Evolutionary conservation across 352 stramenopile genomes (phyloP), one percentile per base, ranked within the genome.

Genomic region (Globisporangium irregulare): DNA sequence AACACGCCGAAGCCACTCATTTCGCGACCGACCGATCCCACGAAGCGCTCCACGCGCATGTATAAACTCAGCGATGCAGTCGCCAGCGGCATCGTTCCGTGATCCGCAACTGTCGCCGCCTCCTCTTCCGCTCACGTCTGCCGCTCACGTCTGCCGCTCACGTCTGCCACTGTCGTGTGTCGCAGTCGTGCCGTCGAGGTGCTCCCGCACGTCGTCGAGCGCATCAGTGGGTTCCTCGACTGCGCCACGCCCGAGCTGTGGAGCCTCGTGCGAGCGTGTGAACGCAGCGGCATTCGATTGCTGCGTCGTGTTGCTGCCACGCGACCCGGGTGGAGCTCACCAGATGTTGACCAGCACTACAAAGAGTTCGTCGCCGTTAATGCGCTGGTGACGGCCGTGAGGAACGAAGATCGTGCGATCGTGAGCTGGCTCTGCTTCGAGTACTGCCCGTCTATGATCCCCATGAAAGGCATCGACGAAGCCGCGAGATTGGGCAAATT

Each of bases 161-260:
- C 43, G 43, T 51, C 43, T 29, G 57, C 57, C n/a, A 34, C 22
- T 20, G 57, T 62, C 32, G 57, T 50, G 34, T 50, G 36, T 29
- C 57, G 57, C 15, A 62, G 29, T 15, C 29, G 14, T 14, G 15
- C 20, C 0, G 10, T 66, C 15, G 27, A n/a, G 24, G 60, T 48
- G 48, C 46, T 59, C 18, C 15, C 25, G 10, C 46, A 59, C 10
- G 48, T 59, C 48, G 60, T 59, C 9, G 15, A 50, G 12, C 18
- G 7, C 14, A 43, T 66, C 27, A 66, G 60, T 29, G 46, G 12
- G 18, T 66, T 48, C 48, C 3, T 66, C 15, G 60, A 66, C 29
- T 24, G 34, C 12, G 43, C 27, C 6, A 36, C 22, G 4, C 60
- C 60, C 14, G 24, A 25, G 18, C 22, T 10, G 7, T 66, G 60